Base-by-base conservation (phyloP, 1,139 yeast genomes). In the Nematodospora anomalae region DNA sequence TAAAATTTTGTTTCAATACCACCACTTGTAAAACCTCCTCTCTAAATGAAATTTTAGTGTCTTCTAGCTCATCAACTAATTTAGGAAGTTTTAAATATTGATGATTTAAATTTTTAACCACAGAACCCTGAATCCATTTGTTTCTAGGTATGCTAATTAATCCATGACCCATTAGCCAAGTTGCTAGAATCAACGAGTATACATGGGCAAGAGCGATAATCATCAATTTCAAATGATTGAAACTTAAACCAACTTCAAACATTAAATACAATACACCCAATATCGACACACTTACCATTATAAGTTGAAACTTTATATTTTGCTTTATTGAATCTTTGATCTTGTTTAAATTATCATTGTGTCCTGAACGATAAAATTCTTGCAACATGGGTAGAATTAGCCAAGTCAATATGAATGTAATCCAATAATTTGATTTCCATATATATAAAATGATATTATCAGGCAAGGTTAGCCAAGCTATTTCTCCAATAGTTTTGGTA, bases 131-230 rank as follows among this genome's bases (percentile, higher is more conserved):
- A 36, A 63, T 60, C 78, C 86, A 82, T 42, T 64, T 58, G 27
- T 70, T 59, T 38, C 86, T 66, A 0, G 95, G 95, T 3, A 85
- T 67, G 36, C 74, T 72, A 16, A 84, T 76, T 37, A 86, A 59
- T 0, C 95, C 95, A 54, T 86, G 92, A 1, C 92, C 87, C 85
- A 87, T 80, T 38, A 87, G 64, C 94, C 94, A 86, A 21, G 85
- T 67, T 1, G 94, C 90, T 31, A 87, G 55, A 2, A 83, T 69
- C 52, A 87, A 69, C 0, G 95, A 77, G 55, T 86, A 87, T n/a
- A 85, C 79, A 55, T 87, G 94, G 1, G 94, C 78, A 20, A 85
- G 53, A 0, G 94, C 92, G 46, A 87, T 83, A 11, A 83, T 71
- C 63, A 86, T 71, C 33, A 82, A 71, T 54, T 82, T 83, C 52